Conservation (phyloP, 1,139 yeast species). For the Spathaspora jeffriesii region DNA sequence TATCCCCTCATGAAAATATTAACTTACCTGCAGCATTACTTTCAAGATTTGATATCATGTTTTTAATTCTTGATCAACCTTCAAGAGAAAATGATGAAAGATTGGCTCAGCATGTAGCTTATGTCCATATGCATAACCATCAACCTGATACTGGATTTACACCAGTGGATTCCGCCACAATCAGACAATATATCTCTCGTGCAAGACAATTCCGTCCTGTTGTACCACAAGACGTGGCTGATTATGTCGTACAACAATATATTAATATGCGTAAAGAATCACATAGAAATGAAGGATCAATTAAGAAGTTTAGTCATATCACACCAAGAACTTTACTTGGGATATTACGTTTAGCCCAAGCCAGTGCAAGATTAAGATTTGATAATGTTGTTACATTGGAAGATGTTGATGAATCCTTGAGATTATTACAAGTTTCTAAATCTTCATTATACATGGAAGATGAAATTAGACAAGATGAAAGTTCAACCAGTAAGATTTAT, state of each 20-base stretch:
- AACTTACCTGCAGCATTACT: constrained; percentile 95
- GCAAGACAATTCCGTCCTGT: constrained; percentile 88
- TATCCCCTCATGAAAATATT: constrained; percentile 94
- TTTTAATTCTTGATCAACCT: constrained; percentile 85
- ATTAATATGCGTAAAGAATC: constrained; percentile 93
- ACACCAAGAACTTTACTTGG: constrained; percentile 96
- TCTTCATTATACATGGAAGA: constrained; percentile 68
- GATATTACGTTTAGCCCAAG: constrained; percentile 90
- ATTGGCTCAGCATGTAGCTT: constrained; percentile 91
- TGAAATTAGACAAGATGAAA: constrained; percentile 52
- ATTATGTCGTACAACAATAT: constrained; percentile 83
- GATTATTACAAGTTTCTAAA: constrained; percentile 84
- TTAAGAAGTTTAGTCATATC: constrained; percentile 79
- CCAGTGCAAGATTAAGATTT: constrained; percentile 87
- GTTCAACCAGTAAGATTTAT: constrained; percentile 59
- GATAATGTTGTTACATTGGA: constrained; percentile 66
- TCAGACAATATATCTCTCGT: constrained; percentile 85
- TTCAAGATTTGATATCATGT: constrained; percentile 93
- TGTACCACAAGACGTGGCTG: constrained; percentile 85
- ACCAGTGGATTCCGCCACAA: constrained; percentile 77
- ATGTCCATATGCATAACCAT: constrained; percentile 89
- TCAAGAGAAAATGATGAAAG: constrained; percentile 77
- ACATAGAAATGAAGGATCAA: constrained; percentile 74
- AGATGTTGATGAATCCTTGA: constrained; percentile 95
- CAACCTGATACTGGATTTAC: constrained; percentile 73